Base-by-base conservation (phyloP, 192 early-diverging fungal species). In the Backusella macrospora region DNA sequence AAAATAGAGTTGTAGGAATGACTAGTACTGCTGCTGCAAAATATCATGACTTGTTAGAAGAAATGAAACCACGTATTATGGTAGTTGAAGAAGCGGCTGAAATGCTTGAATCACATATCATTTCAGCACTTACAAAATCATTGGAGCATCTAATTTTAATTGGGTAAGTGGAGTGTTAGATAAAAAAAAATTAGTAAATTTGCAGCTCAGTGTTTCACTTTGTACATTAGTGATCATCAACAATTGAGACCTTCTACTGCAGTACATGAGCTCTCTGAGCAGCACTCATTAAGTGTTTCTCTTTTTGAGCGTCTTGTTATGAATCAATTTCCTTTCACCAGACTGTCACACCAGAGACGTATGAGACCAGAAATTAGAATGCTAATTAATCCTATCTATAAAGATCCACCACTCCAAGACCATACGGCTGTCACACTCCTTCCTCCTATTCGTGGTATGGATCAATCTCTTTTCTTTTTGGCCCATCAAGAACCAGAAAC, bases 21-120 rank as follows among this genome's bases (percentile, higher is more conserved):
- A 89, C 87, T 2, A 89, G 83, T 23, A 87, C 87, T 21, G 87
- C 82, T 9, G 87, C 87, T 2, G 87, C 87, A 14, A 89, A 89
- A 73, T 84, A 89, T 40, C 87, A 89, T 55, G 78, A 83, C 49
- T 68, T 87, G 7, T 62, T 89, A 2, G 76, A 82, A 39, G 66
- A 71, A 42, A 69, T 89, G 15, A 74, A 66, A 43, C 84, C 87
- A 39, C 80, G 74, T 44, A 71, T 89, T 15, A 81, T 89, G 66
- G 81, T 89, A n/a, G 78, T 85, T 3, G 87, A 89, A 73, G 87
- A 89, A 71, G 87, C 87, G 0, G 86, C 84, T 0, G 87, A 89
- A 66, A 84, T 85, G 34, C 37, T 89, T 59, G 87, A 89, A 64
- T 82, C 87, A 4, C 87, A 89, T 59, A 80, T 89, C 16, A 46